Conservation (phyloP, 106 monocot species). For the Agapanthus africanus region DNA sequence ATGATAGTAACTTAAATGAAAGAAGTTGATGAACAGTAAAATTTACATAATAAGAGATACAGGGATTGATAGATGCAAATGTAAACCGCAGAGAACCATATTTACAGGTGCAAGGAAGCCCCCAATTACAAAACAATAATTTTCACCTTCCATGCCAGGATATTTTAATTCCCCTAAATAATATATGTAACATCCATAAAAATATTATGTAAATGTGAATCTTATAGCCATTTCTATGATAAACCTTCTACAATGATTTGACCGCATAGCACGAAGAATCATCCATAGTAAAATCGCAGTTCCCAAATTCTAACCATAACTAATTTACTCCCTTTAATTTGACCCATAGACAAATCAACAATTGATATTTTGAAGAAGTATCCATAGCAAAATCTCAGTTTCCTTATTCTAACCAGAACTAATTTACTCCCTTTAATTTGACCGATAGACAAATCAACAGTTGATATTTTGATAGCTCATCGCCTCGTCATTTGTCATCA, state of each 20-base stretch:
- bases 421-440: background rate
- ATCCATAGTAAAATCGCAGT: no score
- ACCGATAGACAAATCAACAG: background rate
- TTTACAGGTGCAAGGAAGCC: no score
- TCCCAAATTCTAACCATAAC: background rate
- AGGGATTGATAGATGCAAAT: no score
- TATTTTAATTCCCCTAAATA: background rate
- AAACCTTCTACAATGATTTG: background rate
- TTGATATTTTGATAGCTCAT: background rate
- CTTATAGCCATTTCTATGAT: background rate
- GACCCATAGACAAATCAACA: background rate
- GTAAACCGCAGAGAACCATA: no score
- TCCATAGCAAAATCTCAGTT: no score
- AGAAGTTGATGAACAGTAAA: no score
- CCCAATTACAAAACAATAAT: background rate
- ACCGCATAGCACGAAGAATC: background rate
- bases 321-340: background rate
- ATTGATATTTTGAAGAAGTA: background rate
- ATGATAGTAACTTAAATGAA: no score
- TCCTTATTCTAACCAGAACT: background rate
- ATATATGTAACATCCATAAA: no score
- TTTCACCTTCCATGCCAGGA: background rate
- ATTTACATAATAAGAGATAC: no score
- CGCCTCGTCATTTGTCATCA: background rate
- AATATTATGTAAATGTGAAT: no score